Base-by-base conservation (phyloP, 2,329 filamentous ascomycete species). In the Clonostachys solani region DNA sequence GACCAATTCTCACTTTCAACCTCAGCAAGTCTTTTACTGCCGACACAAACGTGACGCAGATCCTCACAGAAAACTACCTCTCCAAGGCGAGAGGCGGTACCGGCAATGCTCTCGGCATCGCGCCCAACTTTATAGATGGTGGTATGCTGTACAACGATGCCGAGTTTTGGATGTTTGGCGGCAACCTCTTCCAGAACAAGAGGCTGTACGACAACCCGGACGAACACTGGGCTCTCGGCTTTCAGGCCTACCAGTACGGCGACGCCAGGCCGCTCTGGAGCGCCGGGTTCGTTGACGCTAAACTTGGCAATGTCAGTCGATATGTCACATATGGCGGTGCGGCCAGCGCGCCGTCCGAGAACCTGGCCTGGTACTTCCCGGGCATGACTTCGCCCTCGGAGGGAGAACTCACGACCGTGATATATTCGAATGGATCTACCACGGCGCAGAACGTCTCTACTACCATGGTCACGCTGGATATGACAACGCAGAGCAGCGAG, bases 321-420 rank as follows among this genome's bases (percentile, higher is more conserved):
- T 87, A 86, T 54, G 55, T 89, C 18, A 78, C 83, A 1, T 81
- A 78, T 52, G 86, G 86, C 16, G 86, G 77, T 3, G 77, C 74
- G 1, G 82, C 74, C 12, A 87, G 72, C 40, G 81, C 79, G 0
- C 84, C 85, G 0, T 87, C 84, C 0, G 86, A 89, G 61, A 84
- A 87, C 52, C 74, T 82, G 53, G 84, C 83, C 0, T 89, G 81
- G 69, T 89, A 89, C 54, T 87, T 89, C 52, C 80, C 81, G 1
- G 86, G 86, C 0, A 66, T 85, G 61, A 75, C 69, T 13, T 73
- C 80, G 0, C 61, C 69, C 0, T 62, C 63, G 12, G 73, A 67
- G 55, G 81, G 80, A 0, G 64, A 71, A 0, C 75, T 87, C 40
- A 72, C 69, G 47, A 56, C 58, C 3, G 61, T 58, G 10, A 45